phyloP scores from a whole-genome alignment of 768 basidiomycete genomes.

The Asterophora lycoperdoides region DNA sequence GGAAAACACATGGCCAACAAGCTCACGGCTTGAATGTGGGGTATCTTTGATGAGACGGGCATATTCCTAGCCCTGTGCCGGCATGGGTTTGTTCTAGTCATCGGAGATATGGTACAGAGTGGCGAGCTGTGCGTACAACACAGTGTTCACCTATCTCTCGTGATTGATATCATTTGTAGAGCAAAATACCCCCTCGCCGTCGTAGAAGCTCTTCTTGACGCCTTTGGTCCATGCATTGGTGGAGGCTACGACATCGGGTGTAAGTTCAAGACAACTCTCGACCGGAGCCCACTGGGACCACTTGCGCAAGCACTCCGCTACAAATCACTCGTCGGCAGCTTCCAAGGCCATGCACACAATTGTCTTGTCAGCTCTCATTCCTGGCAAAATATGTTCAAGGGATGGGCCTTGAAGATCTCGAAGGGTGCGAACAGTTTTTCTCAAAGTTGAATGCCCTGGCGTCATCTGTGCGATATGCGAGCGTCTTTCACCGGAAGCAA shows the following conservation, averaged over 20 bases:
- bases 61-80: conserved; percentile 15
- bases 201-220: conserved; percentile 13
- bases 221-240: conserved; percentile 12
- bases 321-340: conserved; percentile 13
- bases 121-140: conserved; percentile 26
- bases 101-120: conserved; percentile 26
- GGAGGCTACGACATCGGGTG: conserved; percentile 22
- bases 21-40: conserved; percentile 20
- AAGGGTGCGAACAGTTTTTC: too few species aligned
- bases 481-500: not conserved
- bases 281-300: conserved; percentile 13
- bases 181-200: conserved; percentile 22
- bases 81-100: conserved; percentile 23
- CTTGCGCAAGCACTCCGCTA: conserved; percentile 7
- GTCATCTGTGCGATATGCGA: not conserved
- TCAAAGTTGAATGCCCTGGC: not conserved
- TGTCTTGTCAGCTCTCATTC: conserved; percentile 19
- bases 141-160: not conserved
- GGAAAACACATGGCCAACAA: conserved; percentile 23
- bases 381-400: conserved; percentile 16
- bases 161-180: not conserved
- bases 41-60: conserved; percentile 27
- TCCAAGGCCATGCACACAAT: conserved; percentile 19
- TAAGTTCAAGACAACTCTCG: conserved; percentile 19
- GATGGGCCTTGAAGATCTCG: too few species aligned